Conservation (phyloP, 345 rosid species). For the Excoecaria agallocha region DNA sequence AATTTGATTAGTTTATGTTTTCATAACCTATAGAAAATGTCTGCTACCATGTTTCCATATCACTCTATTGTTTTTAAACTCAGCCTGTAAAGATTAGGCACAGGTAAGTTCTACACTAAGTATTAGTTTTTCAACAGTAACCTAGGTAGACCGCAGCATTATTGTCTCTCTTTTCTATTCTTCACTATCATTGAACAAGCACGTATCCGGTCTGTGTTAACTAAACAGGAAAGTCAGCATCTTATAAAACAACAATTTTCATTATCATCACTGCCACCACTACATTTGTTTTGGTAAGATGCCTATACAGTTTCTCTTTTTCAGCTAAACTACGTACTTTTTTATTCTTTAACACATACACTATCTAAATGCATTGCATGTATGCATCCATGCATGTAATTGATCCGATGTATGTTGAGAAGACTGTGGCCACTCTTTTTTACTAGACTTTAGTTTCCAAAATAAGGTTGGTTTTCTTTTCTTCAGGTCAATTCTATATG, state of each 20-base stretch:
- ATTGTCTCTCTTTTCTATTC: background rate
- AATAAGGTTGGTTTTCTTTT: background rate
- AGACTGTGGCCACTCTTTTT: background rate
- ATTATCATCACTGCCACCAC: too few species aligned
- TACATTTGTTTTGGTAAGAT: too few species aligned
- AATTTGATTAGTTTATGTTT: background rate
- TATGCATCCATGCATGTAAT: background rate
- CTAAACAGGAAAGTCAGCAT: too few species aligned
- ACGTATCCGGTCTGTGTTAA: too few species aligned
- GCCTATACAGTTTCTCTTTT: background rate
- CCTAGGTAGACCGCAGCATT: background rate
- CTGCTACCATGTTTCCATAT: background rate
- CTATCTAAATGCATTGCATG: background rate
- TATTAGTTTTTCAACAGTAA: background rate
- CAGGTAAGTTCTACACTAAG: background rate
- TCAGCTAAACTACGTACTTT: background rate
- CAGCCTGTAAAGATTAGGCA: background rate
- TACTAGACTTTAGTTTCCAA: background rate
- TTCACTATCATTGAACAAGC: background rate
- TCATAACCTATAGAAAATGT: background rate
- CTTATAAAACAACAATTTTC: too few species aligned
- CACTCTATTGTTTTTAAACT: background rate
- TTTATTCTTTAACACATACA: background rate
- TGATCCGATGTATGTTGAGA: background rate
- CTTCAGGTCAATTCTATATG: background rate